Evolutionary conservation across 768 basidiomycete genomes (phyloP).

Genomic region (Grammothele lineata): DNA sequence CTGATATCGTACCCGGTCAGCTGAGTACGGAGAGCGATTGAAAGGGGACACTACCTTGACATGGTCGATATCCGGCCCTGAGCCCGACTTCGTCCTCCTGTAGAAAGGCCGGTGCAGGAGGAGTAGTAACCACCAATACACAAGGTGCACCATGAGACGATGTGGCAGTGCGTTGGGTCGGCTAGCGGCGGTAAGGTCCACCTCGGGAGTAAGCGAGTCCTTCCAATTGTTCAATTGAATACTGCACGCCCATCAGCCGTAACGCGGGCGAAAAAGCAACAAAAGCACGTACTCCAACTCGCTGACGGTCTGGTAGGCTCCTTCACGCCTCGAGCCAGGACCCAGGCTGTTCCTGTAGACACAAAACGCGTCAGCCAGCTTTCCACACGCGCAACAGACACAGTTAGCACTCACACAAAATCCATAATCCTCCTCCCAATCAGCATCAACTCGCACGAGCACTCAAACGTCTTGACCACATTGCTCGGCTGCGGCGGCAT

Average conservation of each 20-base stretch:
- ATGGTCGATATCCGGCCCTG: constrained; percentile 40
- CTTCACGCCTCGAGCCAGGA: constrained; percentile 35
- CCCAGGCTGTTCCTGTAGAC: constrained; percentile 43
- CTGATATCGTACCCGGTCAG: constrained; percentile 22
- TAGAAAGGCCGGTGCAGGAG: constrained; percentile 55
- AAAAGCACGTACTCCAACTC: constrained; percentile 43
- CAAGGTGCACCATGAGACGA: constrained; percentile 50
- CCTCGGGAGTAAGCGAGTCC: constrained; percentile 35
- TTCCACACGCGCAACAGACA: not conserved
- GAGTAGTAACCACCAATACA: constrained; percentile 57
- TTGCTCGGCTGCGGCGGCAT: constrained; percentile 35
- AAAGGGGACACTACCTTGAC: constrained; percentile 37
- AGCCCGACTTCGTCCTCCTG: constrained; percentile 29
- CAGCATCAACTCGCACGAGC: constrained; percentile 43
- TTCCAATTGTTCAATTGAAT: constrained; percentile 34
- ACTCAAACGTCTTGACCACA: constrained; percentile 37
- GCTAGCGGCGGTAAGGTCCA: constrained; percentile 46
- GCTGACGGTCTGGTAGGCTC: constrained; percentile 45
- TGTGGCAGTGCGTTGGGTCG: constrained; percentile 48
- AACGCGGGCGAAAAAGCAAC: not conserved
- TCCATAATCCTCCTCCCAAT: constrained; percentile 52
- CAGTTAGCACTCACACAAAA: constrained; percentile 50
- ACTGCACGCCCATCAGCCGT: constrained; percentile 7
- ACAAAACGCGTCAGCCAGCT: not conserved
- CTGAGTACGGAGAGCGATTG: not conserved